Percentiles rank a stretch among this genome's conserved stretches.
These are phyloP conservation scores for Fusarium sp. DNA, from an alignment of 2,329 filamentous ascomycete genomes.

Conservation along the genomic window DNA sequence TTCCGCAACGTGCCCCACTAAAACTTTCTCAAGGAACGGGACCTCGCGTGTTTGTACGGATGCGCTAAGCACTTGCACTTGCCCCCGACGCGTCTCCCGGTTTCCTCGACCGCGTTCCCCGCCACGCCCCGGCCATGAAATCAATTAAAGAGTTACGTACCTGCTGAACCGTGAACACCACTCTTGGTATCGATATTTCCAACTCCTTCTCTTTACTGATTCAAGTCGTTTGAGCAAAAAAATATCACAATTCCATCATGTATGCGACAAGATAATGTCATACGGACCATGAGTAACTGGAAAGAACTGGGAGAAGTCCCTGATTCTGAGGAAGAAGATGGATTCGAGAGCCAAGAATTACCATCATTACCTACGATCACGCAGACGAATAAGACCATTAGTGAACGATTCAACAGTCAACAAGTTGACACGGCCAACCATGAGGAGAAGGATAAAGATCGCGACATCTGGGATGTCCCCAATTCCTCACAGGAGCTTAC, in stretches of 20 bases:
- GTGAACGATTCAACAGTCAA: neutral
- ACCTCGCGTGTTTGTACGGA: neutral
- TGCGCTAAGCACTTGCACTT: neutral
- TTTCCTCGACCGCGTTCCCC: conserved; percentile 40
- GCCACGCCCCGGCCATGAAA: conserved; percentile 23
- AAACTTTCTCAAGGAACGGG: neutral
- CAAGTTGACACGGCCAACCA: neutral
- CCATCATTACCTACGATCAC: conserved; percentile 2
- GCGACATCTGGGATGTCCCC: conserved; percentile 51
- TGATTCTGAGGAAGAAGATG: conserved; percentile 60
- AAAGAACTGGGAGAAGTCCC: conserved; percentile 61
- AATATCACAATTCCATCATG: neutral
- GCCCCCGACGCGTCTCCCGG: conserved; percentile 41
- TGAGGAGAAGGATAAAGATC: conserved; percentile 12
- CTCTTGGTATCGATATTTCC: conserved; percentile 11
- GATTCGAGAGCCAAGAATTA: conserved; percentile 51
- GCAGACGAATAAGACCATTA: conserved; percentile 1
- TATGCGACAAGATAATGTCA: conserved; percentile 42
- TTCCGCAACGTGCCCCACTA: conserved; percentile 17
- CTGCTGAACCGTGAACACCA: conserved; percentile 8
- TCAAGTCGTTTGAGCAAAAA: neutral
- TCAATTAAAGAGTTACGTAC: conserved; percentile 31
- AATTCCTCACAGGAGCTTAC: conserved; percentile 46
- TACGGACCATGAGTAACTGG: conserved; percentile 56
- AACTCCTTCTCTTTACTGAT: neutral